Conservation (phyloP, 805 yeast species). For the Candida orba region DNA sequence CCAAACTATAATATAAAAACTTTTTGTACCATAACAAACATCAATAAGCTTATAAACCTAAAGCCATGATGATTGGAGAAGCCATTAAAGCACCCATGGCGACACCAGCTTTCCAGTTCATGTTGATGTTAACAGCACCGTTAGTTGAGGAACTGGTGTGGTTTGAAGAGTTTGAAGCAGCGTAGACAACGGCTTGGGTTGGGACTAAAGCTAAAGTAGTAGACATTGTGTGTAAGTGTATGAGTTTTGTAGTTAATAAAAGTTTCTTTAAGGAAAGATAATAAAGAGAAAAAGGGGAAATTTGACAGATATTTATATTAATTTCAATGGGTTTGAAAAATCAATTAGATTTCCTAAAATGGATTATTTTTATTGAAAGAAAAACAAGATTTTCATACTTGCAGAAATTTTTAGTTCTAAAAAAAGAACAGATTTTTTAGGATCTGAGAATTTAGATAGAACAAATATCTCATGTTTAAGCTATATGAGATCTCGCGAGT, state of each 20-base stretch:
- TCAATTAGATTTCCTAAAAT: neutral
- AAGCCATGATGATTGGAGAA: constrained; percentile 28
- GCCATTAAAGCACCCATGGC: constrained; percentile 32
- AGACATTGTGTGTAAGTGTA: constrained; percentile 11
- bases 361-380: neutral
- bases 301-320: constrained; percentile 3
- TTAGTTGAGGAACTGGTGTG: constrained; percentile 15
- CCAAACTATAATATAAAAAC: too few species aligned
- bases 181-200: constrained; percentile 23
- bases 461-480: too few species aligned
- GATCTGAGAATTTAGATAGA: neutral
- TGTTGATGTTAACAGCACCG: constrained; percentile 28
- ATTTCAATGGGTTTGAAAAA: too few species aligned
- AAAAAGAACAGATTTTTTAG: neutral
- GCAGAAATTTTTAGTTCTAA: neutral
- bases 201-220: constrained; percentile 23
- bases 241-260: neutral
- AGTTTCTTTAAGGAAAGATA: neutral
- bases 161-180: constrained; percentile 15
- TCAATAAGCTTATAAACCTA: constrained; percentile 22
- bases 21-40: neutral
- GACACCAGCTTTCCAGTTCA: constrained; percentile 35
- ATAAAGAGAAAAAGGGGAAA: neutral
- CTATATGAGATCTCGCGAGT: too few species aligned
- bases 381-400: neutral